Conservation (phyloP, 768 basidiomycete genomes). For the Phanerodontia chrysosporium region DNA sequence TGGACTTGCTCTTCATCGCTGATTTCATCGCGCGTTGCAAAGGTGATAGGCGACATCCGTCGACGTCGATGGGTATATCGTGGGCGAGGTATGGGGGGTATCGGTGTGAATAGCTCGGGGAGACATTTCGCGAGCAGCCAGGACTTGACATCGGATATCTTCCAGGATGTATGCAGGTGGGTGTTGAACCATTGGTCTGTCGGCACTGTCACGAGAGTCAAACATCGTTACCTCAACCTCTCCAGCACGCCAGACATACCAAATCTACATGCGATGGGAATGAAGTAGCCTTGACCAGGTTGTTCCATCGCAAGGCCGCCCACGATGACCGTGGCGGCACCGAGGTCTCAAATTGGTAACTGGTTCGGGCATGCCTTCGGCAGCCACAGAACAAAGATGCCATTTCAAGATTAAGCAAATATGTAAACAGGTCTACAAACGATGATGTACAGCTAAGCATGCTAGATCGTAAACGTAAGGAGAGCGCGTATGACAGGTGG, state of each 20-base stretch:
- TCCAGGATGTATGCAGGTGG: conserved; percentile 57
- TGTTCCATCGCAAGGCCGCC: conserved; percentile 13
- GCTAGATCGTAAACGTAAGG: too few relatives aligned
- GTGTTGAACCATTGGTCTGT: conserved; percentile 80
- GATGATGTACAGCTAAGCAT: background rate
- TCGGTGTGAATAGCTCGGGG: conserved; percentile 21
- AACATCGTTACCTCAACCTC: background rate
- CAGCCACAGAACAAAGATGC: background rate
- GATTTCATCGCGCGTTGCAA: conserved; percentile 37
- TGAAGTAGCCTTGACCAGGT: conserved; percentile 6
- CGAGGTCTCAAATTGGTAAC: background rate
- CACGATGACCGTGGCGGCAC: background rate
- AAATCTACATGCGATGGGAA: conserved; percentile 54
- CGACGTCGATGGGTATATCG: conserved; percentile 28
- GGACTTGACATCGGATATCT: conserved; percentile 58
- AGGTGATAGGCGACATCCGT: conserved; percentile 65
- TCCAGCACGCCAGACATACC: conserved; percentile 32
- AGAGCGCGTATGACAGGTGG: too few relatives aligned
- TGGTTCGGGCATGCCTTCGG: background rate
- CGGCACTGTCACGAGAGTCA: conserved; percentile 36
- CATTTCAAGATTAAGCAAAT: background rate
- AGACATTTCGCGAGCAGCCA: conserved; percentile 59
- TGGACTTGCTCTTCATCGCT: background rate
- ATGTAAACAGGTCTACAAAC: background rate
- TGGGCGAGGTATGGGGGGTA: conserved; percentile 11